A percentile compares a stretch with the other conserved stretches of the same genome.
phyloP scores from a whole-genome alignment of 257 asterid genomes.

The Eucommia ulmoides region DNA sequence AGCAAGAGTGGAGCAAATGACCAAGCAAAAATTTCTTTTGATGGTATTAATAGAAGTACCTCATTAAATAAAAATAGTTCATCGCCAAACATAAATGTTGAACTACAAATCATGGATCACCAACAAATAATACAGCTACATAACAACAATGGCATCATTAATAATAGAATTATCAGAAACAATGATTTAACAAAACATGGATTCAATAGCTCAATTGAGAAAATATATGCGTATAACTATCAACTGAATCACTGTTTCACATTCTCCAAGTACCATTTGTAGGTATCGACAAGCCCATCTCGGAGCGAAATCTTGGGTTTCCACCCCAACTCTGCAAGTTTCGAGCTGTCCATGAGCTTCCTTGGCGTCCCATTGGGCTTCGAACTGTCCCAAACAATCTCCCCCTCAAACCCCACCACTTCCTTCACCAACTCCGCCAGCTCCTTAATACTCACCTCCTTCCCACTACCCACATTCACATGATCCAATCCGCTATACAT shows the following conservation, averaged over 20 bases:
- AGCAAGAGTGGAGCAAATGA: no score
- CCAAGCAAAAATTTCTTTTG: no score
- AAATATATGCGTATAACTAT: constrained; percentile 3
- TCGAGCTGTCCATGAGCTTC: constrained; percentile 92
- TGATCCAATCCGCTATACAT: constrained; percentile 68
- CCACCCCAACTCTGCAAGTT: constrained; percentile 77
- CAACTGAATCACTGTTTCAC: constrained; percentile 32
- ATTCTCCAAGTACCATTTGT: constrained; percentile 76
- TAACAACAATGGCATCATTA: neutral
- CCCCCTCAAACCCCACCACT: constrained; percentile 77
- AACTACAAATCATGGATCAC: neutral
- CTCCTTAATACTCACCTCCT: constrained; percentile 76
- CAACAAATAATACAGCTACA: neutral
- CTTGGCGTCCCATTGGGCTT: constrained; percentile 97
- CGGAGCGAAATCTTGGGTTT: constrained; percentile 57
- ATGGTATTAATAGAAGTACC: no score
- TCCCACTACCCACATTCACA: constrained; percentile 90
- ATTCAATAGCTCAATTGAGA: neutral
- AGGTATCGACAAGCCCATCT: constrained; percentile 64
- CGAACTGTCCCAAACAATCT: constrained; percentile 67
- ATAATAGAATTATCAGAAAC: neutral
- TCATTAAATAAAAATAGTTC: neutral
- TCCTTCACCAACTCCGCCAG: constrained; percentile 80
- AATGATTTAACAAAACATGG: neutral
- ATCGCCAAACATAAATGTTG: neutral